phyloP scores from a whole-genome alignment of 768 basidiomycete genomes.

The Phaeotremella skinneri region DNA sequence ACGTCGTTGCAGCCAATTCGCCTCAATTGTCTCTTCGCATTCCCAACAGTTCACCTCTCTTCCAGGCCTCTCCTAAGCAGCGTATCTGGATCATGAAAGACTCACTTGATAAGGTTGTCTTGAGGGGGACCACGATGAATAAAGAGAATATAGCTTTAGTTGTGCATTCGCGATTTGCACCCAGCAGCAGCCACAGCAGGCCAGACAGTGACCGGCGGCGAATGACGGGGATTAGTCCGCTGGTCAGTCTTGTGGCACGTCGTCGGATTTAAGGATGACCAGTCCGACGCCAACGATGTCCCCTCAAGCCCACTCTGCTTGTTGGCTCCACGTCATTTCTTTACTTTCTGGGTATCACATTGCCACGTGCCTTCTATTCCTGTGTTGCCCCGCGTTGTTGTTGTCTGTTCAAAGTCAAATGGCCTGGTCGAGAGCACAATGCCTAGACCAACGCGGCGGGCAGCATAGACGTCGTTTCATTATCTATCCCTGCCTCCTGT shows the following conservation, averaged over 20 bases:
- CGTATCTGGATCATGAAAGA: too few species aligned
- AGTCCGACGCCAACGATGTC: background rate
- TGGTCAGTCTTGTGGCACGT: background rate
- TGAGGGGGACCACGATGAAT: slow-evolving; percentile 17
- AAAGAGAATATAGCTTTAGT: too few species aligned
- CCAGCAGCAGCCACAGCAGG: background rate
- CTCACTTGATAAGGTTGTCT: slow-evolving; percentile 23
- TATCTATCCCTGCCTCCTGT: too few species aligned
- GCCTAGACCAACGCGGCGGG: too few species aligned
- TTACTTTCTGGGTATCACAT: background rate
- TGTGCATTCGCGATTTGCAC: background rate
- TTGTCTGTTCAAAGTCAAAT: too few species aligned
- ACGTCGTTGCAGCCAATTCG: background rate
- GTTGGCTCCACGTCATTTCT: background rate
- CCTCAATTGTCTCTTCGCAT: background rate
- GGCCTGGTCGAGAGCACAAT: too few species aligned
- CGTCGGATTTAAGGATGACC: background rate
- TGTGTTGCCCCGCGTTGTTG: too few species aligned
- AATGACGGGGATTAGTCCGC: background rate
- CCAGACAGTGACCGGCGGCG: background rate
- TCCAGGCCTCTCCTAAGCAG: too few species aligned
- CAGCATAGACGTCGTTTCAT: too few species aligned
- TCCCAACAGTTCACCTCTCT: slow-evolving; percentile 4
- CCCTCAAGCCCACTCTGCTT: too few species aligned
- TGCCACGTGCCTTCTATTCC: too few species aligned